A percentile compares a stretch with the other conserved stretches of the same genome.
Conservation (phyloP, 1,284 basidiomycete genomes). For the Takashimella tepidaria region DNA sequence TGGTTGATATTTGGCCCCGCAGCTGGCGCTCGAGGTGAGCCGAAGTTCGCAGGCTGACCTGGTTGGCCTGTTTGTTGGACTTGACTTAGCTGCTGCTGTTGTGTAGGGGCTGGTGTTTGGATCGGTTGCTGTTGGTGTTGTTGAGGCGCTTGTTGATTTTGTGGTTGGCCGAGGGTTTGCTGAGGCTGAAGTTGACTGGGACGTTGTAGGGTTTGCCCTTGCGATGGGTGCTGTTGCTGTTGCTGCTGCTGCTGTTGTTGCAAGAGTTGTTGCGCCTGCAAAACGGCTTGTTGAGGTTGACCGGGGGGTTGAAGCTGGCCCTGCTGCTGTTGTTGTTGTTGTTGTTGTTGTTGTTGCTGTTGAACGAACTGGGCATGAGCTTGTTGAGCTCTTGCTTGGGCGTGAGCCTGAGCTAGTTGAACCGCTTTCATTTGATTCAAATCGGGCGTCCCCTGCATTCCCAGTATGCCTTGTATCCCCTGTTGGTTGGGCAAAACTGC, state of each 20-base stretch:
- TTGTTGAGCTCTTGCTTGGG: constrained; percentile 6
- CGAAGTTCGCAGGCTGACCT: constrained; percentile 16
- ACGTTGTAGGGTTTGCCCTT: constrained; percentile 4
- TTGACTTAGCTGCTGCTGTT: constrained; percentile 13
- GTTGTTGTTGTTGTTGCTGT: constrained; percentile 11
- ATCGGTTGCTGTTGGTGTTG: constrained; percentile 13
- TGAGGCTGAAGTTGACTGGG: constrained; percentile 4
- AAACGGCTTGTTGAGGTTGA: constrained; percentile 4
- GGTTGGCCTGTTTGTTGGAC: constrained; percentile 1
- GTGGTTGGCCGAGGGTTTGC: constrained; percentile 3
- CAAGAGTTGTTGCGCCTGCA: constrained; percentile 1
- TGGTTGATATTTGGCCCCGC: constrained; percentile 20
- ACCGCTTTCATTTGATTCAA: not conserved
- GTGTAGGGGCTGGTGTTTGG: not conserved
- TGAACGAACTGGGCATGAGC: constrained; percentile 16
- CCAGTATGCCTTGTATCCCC: constrained; percentile 7
- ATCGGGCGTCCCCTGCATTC: constrained; percentile 2
- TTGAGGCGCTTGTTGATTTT: constrained; percentile 4
- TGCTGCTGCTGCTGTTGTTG: constrained; percentile 11
- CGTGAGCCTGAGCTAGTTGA: not conserved
- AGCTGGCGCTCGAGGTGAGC: constrained; percentile 22
- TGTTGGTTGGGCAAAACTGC: constrained; percentile 1
- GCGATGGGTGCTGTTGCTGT: constrained; percentile 9
- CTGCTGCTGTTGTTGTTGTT: constrained; percentile 14
- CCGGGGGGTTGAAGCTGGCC: constrained; percentile 3